phyloP scores from a whole-genome alignment of 164 flowering plant species.

The Berberis thunbergii region DNA sequence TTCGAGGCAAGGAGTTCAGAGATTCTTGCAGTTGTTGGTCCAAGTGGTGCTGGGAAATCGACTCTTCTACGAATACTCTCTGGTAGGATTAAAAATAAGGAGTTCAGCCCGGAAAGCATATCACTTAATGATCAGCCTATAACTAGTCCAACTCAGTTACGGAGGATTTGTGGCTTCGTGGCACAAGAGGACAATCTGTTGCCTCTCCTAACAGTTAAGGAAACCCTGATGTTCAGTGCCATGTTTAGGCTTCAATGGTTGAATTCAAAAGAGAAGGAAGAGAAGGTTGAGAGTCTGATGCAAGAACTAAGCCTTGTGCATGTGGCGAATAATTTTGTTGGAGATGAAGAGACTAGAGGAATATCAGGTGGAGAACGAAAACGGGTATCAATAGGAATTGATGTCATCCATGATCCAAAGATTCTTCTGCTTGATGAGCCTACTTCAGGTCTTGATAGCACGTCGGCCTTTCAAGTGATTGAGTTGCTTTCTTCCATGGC shows the following conservation, averaged over 20 bases:
- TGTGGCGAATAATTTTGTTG: slow-evolving; percentile 62
- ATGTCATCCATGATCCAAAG: slow-evolving; percentile 76
- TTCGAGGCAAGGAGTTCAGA: slow-evolving; percentile 55
- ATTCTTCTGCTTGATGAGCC: slow-evolving; percentile 85
- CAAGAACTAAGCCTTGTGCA: slow-evolving; percentile 66
- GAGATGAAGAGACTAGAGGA: slow-evolving; percentile 78
- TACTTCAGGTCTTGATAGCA: slow-evolving; percentile 88
- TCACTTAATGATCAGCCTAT: slow-evolving; percentile 34
- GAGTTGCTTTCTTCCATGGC: slow-evolving; percentile 72
- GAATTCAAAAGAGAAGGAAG: slow-evolving; percentile 37
- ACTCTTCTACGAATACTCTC: slow-evolving; percentile 62
- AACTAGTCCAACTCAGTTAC: slow-evolving; percentile 37
- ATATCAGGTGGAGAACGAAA: slow-evolving; percentile 89
- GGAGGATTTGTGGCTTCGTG: slow-evolving; percentile 72
- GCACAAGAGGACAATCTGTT: slow-evolving; percentile 79
- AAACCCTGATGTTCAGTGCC: slow-evolving; percentile 76
- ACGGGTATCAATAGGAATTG: slow-evolving; percentile 81
- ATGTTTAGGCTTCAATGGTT: slow-evolving; percentile 49
- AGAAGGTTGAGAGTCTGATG: slow-evolving; percentile 55
- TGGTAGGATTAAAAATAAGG: slow-evolving; percentile 39
- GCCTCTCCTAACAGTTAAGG: slow-evolving; percentile 84
- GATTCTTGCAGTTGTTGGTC: slow-evolving; percentile 75
- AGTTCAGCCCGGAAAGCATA: slow-evolving; percentile 44
- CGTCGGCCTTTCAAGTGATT: slow-evolving; percentile 73
- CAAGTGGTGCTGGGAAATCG: slow-evolving; percentile 92